Percentiles rank a stretch among this genome's conserved stretches.
These are phyloP conservation scores for Candida takata DNA, from an alignment of 805 yeast genomes.

Conservation along the genomic window DNA sequence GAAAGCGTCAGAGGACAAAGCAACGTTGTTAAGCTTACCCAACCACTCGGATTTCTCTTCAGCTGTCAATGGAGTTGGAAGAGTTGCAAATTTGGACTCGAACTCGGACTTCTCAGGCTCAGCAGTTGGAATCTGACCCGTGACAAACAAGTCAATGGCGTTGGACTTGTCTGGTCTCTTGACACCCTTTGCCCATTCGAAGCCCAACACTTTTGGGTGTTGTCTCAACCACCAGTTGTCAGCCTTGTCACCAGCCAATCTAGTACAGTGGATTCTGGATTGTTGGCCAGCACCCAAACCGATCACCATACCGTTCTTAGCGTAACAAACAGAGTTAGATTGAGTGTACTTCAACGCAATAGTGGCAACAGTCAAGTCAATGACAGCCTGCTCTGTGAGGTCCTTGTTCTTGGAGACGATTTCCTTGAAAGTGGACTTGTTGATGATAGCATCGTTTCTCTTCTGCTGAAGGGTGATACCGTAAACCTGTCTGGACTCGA, in stretches of 20 bases:
- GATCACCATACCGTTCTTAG: conserved; percentile 98
- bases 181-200: conserved; percentile 97
- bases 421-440: conserved; percentile 84
- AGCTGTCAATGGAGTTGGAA: conserved; percentile 78
- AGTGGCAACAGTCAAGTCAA: conserved; percentile 95
- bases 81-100: conserved; percentile 75
- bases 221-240: conserved; percentile 99
- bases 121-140: conserved; percentile 81
- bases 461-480: conserved; percentile 95
- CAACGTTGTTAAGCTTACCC: conserved; percentile 71
- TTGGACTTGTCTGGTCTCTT: conserved; percentile 98
- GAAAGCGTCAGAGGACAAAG: conserved; percentile 95
- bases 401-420: conserved; percentile 81
- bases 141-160: conserved; percentile 91
- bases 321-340: conserved; percentile 96
- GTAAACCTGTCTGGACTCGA: conserved; percentile 91
- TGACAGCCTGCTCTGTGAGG: conserved; percentile 84
- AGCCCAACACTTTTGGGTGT: conserved; percentile 86
- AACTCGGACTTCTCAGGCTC: conserved; percentile 94
- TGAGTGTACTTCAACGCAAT: conserved; percentile 96
- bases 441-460: conserved; percentile 95
- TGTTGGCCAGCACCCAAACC: conserved; percentile 99
- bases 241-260: conserved; percentile 98
- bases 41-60: conserved; percentile 89
- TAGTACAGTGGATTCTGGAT: conserved; percentile 97